Conservation (phyloP, 2,329 filamentous ascomycete genomes). For the Sordariomycetes sp. region DNA sequence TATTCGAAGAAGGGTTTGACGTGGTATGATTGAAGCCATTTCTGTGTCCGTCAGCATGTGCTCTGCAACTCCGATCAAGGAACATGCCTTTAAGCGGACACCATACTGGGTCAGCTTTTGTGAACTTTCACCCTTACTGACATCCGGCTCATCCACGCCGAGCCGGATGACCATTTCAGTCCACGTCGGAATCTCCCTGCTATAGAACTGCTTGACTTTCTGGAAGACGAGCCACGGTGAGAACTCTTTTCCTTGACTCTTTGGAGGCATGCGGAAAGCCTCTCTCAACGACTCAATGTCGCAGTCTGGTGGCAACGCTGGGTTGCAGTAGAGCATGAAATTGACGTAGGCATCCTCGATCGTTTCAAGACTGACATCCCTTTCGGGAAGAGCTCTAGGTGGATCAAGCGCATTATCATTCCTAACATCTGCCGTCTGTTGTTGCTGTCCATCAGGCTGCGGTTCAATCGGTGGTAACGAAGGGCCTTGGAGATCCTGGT, state of each 20-base stretch:
- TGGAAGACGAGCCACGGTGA: constrained; percentile 68
- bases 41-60: constrained; percentile 33
- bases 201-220: constrained; percentile 69
- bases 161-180: constrained; percentile 76
- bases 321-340: constrained; percentile 90
- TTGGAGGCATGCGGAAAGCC: constrained; percentile 70
- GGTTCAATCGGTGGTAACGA: no score
- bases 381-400: no score
- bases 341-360: constrained; percentile 75
- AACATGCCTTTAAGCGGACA: constrained; percentile 72
- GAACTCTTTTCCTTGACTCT: constrained; percentile 81
- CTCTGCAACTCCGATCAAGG: background rate
- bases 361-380: constrained; percentile 56
- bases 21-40: constrained; percentile 97
- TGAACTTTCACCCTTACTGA: constrained; percentile 75
- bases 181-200: constrained; percentile 87
- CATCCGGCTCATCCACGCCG: constrained; percentile 78
- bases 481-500: no score
- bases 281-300: constrained; percentile 65
- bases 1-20: constrained; percentile 93
- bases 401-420: no score
- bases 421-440: no score
- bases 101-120: constrained; percentile 96
- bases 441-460: no score
- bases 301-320: constrained; percentile 55